phyloP scores from a whole-genome alignment of 225 moss, liverwort and hornwort genomes.

The Straminergon stramineum region DNA sequence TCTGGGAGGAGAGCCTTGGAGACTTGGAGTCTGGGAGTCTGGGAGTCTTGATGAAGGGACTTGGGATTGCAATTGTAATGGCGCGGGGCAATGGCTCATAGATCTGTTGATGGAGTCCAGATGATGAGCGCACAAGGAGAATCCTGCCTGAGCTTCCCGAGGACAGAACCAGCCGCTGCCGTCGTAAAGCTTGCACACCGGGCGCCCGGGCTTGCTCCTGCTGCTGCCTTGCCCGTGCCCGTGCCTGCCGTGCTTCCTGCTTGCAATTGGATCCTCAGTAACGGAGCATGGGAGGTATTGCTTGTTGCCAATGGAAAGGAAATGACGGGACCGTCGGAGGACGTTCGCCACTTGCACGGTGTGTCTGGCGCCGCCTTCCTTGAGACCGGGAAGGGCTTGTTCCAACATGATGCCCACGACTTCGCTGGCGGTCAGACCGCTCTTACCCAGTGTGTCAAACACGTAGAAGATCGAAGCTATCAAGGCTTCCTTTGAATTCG shows the following conservation, averaged over 20 bases:
- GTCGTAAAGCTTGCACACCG: constrained; percentile 44
- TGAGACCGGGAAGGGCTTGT: constrained; percentile 32
- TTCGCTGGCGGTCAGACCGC: constrained; percentile 43
- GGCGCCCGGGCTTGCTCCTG: not conserved
- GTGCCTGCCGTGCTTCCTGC: not conserved
- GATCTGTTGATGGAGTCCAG: constrained; percentile 29
- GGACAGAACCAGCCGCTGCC: constrained; percentile 48
- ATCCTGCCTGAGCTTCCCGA: constrained; percentile 12
- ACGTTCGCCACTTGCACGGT: constrained; percentile 57
- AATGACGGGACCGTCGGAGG: constrained; percentile 35
- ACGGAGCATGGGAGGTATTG: constrained; percentile 28
- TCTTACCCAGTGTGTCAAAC: constrained; percentile 33
- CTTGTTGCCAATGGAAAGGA: constrained; percentile 42
- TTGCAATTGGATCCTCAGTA: not conserved
- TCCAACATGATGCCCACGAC: constrained; percentile 45
- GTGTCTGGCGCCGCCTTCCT: constrained; percentile 51
- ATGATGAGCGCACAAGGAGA: constrained; percentile 33
- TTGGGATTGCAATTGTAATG: not conserved
- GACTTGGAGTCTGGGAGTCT: not conserved
- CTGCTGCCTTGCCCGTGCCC: not conserved
- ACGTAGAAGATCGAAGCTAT: constrained; percentile 49
- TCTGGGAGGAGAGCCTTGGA: not conserved
- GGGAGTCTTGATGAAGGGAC: not conserved
- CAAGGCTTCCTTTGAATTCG: constrained; percentile 36
- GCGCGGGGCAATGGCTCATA: not conserved